Evolutionary conservation across 768 basidiomycete genomes (phyloP).

Genomic region (Inosperma sp.): DNA sequence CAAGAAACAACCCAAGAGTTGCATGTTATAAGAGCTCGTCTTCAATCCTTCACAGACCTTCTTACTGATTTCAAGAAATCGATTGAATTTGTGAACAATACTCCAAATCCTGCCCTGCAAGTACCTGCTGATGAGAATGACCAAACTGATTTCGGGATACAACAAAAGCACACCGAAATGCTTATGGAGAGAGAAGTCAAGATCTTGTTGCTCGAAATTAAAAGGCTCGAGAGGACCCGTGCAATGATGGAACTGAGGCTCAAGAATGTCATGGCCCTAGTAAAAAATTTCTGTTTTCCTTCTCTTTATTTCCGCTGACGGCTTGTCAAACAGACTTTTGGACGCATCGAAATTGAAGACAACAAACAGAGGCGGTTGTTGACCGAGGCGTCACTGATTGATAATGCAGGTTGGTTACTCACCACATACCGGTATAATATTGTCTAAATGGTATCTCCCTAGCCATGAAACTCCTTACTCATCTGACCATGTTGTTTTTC

Average conservation of each 20-base stretch:
- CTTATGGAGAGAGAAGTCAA: conserved; percentile 40
- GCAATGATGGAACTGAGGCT: conserved; percentile 41
- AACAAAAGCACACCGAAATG: conserved; percentile 6
- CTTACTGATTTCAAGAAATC: conserved; percentile 51
- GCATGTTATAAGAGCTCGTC: conserved; percentile 55
- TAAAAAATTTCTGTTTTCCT: conserved; percentile 15
- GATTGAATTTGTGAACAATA: conserved; percentile 44
- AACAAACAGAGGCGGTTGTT: conserved; percentile 40
- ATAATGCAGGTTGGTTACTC: conserved; percentile 38
- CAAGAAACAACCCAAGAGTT: conserved; percentile 45
- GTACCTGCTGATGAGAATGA: conserved; percentile 10
- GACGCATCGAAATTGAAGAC: conserved; percentile 44
- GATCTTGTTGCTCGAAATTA: conserved; percentile 46
- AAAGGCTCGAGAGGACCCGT: conserved; percentile 40
- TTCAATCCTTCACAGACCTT: conserved; percentile 51
- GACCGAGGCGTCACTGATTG: conserved; percentile 36
- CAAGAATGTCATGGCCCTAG: conserved; percentile 50
- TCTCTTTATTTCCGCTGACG: neutral
- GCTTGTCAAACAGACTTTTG: conserved; percentile 37
- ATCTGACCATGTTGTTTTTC: conserved; percentile 58
- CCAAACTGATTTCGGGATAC: conserved; percentile 1
- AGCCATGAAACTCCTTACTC: conserved; percentile 53
- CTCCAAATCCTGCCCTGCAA: conserved; percentile 46
- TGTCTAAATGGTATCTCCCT: neutral
- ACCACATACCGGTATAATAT: neutral